Conservation (phyloP, 225 moss, liverwort and hornwort species). For the Bryum argenteum region DNA sequence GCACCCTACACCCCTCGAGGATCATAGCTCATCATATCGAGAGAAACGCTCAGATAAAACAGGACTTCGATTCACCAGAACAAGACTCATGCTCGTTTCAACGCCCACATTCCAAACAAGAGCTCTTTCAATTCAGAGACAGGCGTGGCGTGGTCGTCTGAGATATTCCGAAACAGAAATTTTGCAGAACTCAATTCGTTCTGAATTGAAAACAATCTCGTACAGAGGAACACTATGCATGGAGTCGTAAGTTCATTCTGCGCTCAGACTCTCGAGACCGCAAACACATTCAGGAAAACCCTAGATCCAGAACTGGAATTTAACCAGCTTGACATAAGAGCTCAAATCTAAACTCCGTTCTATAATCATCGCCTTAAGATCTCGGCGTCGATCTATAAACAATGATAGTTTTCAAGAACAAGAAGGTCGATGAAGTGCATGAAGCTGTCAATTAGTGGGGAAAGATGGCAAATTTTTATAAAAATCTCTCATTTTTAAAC, state of each 20-base stretch:
- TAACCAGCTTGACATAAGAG: background rate
- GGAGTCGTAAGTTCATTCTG: background rate
- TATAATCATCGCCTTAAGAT: too few species aligned
- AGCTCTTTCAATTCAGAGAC: background rate
- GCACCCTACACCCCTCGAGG: background rate
- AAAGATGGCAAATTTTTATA: too few species aligned
- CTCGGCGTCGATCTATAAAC: too few species aligned
- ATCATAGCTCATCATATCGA: background rate
- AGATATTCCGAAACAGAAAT: background rate
- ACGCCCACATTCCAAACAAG: background rate
- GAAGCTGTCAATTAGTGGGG: too few species aligned
- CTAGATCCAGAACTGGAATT: background rate
- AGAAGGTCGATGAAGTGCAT: too few species aligned
- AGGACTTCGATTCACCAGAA: background rate
- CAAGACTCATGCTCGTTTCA: background rate
- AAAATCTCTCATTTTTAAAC: too few species aligned
- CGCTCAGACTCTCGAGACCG: conserved; percentile 20
- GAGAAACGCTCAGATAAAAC: background rate
- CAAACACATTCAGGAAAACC: background rate
- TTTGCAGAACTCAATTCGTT: conserved; percentile 6
- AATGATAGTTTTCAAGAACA: too few species aligned
- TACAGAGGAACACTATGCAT: background rate
- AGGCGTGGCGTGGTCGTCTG: background rate
- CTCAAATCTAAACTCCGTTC: background rate
- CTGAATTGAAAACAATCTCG: background rate